Evolutionary conservation across 1,139 yeast species (phyloP).

Genomic region (Protomyces gravidus): DNA sequence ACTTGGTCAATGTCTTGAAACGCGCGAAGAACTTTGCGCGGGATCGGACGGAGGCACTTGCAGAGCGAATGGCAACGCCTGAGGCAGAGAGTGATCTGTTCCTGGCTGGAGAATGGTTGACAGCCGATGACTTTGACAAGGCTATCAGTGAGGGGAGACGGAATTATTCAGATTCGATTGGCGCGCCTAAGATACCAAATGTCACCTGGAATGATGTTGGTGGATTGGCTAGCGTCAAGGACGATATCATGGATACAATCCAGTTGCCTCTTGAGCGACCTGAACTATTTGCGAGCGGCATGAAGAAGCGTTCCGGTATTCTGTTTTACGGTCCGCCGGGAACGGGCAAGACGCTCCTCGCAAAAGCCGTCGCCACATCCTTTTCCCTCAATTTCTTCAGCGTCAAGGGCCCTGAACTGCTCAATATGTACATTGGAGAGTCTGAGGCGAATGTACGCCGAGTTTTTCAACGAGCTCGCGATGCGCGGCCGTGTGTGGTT

Average conservation of each 20-base stretch:
- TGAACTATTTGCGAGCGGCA: slow-evolving; percentile 76
- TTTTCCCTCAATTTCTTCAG: slow-evolving; percentile 94
- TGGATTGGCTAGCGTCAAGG: slow-evolving; percentile 81
- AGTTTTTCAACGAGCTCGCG: slow-evolving; percentile 89
- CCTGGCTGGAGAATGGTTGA: slow-evolving; percentile 41
- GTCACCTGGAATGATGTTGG: slow-evolving; percentile 96
- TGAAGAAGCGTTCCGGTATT: slow-evolving; percentile 87
- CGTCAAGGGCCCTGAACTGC: slow-evolving; percentile 81
- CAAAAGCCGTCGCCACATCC: slow-evolving; percentile 94
- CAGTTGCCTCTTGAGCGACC: slow-evolving; percentile 95
- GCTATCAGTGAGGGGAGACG: slow-evolving; percentile 80
- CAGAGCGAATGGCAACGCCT: slow-evolving; percentile 34
- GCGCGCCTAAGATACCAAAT: slow-evolving; percentile 93
- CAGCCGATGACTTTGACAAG: slow-evolving; percentile 60
- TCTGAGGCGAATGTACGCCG: slow-evolving; percentile 94
- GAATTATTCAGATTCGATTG: slow-evolving; percentile 88
- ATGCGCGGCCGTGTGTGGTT: slow-evolving; percentile 94
- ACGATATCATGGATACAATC: slow-evolving; percentile 88
- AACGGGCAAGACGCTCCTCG: slow-evolving; percentile 89
- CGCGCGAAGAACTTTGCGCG: slow-evolving; percentile 59
- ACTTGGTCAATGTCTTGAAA: slow-evolving; percentile 65
- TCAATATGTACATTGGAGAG: slow-evolving; percentile 97
- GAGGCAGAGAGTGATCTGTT: slow-evolving; percentile 9
- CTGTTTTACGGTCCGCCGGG: slow-evolving; percentile 98
- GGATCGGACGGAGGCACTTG: slow-evolving; percentile 45